Base-by-base conservation (phyloP, 2,329 filamentous ascomycete species). In the Penicillium sp. region DNA sequence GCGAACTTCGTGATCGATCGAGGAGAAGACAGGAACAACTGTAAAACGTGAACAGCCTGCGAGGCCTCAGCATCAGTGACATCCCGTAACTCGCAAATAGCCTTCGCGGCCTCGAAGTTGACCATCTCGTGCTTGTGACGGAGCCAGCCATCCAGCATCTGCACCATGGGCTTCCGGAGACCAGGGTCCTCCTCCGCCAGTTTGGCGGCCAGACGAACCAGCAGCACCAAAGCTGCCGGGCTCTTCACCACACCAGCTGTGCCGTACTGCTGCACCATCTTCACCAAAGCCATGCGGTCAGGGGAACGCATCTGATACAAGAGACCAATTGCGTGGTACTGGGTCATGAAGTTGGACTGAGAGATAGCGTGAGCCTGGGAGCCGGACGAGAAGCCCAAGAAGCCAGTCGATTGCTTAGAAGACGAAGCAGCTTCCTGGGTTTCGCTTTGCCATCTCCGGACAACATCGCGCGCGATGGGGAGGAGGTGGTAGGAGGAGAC, bases 261-360 rank as follows among this genome's bases (percentile, higher is more conserved):
- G 52, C 92, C 92, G 74, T 97, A 98, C 76, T 99, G 95, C 80
- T 99, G 95, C n/a, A 99, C 93, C 95, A 99, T 98, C 85, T 99
- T 99, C 60, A 98, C 93, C 68, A 99, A 80, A 23, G 95, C 93
- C 95, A 99, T 99, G 69, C 95, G 88, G 76, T 99, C 95, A 75
- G 97, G 93, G 69, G 90, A 90, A 71, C 95, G 90, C 92, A 98
- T 98, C 79, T 98, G 93, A 77, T 98, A 99, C 45, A 99, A 80
- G 54, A 99, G 85, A 62, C 95, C 95, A 79, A 99, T 96, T 62
- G 95, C 95, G 76, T 99, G 95, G 77, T 99, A 99, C 76, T 99
- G 95, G 57, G 92, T 90, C 92, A 98, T 98, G 72, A 91, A 96
- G 66, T 95, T 98, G 70, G 92, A 93, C 79, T 93, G 93, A 62